These are phyloP conservation scores for Oryza meridionalis DNA, from an alignment of 176 grass and related monocot species.

Conservation along the genomic window DNA sequence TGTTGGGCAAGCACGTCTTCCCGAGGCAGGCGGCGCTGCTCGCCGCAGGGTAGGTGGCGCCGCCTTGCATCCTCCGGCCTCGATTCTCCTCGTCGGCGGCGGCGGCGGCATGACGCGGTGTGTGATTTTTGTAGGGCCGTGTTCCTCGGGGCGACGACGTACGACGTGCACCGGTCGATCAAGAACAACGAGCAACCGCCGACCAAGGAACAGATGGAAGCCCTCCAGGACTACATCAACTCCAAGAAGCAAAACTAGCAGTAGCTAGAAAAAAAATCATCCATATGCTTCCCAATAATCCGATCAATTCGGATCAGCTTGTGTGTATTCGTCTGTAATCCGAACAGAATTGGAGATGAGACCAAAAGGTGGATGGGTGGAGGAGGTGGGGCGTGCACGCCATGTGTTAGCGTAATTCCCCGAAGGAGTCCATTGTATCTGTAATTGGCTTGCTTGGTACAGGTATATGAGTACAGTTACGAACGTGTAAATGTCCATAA, in stretches of 20 bases:
- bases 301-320: not conserved
- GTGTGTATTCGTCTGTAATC: not conserved
- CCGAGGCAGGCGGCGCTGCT: slow-evolving; percentile 56
- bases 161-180: slow-evolving; percentile 93
- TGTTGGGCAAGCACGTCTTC: slow-evolving; percentile 67
- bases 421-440: not conserved
- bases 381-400: not conserved
- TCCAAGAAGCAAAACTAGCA: slow-evolving; percentile 55
- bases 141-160: slow-evolving; percentile 78
- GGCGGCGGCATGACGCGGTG: not conserved
- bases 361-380: no score
- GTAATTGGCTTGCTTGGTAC: not conserved
- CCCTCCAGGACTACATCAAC: slow-evolving; percentile 63
- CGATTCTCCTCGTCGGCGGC: not conserved
- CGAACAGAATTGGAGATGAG: not conserved
- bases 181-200: slow-evolving; percentile 73
- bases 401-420: slow-evolving; percentile 38
- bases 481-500: not conserved
- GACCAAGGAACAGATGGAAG: slow-evolving; percentile 73
- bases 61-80: not conserved
- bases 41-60: no score
- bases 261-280: not conserved
- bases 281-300: not conserved
- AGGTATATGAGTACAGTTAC: not conserved
- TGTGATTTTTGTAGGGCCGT: slow-evolving; percentile 41